These are phyloP conservation scores for Pleurotus pulmonarius DNA, from an alignment of 768 basidiomycete species.

Conservation along the genomic window DNA sequence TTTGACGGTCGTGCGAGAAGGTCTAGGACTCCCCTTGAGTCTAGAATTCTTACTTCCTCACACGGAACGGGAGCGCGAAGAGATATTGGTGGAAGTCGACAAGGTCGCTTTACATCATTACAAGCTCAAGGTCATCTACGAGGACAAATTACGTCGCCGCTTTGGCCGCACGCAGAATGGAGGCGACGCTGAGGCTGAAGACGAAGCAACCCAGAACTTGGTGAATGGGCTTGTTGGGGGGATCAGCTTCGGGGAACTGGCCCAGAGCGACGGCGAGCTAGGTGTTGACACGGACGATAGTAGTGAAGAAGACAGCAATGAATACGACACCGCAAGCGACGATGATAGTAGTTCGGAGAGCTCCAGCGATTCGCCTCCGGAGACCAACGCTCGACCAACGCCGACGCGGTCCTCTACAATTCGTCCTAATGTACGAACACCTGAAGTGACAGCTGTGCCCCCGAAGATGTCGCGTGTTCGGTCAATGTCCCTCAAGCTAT, in stretches of 20 bases:
- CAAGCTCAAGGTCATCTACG: conserved; percentile 88
- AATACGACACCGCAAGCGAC: conserved; percentile 32
- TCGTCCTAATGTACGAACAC: conserved; percentile 3
- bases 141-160: conserved; percentile 84
- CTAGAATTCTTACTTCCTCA: conserved; percentile 91
- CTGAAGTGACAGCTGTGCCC: background rate
- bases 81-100: conserved; percentile 84
- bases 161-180: conserved; percentile 61
- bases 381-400: background rate
- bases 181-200: conserved; percentile 64
- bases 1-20: conserved; percentile 85
- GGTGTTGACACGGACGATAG: conserved; percentile 57
- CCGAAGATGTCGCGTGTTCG: conserved; percentile 7
- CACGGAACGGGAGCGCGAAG: conserved; percentile 67
- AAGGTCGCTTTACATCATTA: conserved; percentile 90
- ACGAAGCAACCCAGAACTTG: conserved; percentile 78
- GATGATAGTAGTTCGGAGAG: conserved; percentile 28
- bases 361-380: conserved; percentile 16
- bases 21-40: conserved; percentile 69
- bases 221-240: conserved; percentile 80
- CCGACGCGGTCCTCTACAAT: conserved; percentile 14
- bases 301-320: conserved; percentile 39
- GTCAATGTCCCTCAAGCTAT: conserved; percentile 43
- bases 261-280: conserved; percentile 76
- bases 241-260: conserved; percentile 77